Percentiles rank a stretch among this genome's conserved stretches.
These are phyloP conservation scores for Salicornia ramosissima DNA, from an alignment of 148 eudicot genomes.

Conservation along the genomic window DNA sequence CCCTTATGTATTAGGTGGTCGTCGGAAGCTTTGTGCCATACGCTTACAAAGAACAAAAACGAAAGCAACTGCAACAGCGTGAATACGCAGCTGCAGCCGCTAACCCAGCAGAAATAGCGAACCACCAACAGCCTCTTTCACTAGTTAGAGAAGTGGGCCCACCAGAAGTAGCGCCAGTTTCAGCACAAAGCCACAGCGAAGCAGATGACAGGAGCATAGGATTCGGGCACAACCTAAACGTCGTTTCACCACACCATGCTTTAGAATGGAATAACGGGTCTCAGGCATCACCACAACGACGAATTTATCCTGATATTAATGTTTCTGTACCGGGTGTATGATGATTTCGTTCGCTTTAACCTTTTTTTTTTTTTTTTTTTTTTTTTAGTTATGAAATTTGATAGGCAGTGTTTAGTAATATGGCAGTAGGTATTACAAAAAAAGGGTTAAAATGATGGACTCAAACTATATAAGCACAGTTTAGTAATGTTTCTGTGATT, in stretches of 20 bases:
- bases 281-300: slow-evolving; percentile 20
- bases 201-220: slow-evolving; percentile 34
- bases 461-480: not conserved
- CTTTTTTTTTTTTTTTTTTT: not conserved
- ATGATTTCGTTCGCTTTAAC: not conserved
- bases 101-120: slow-evolving; percentile 10
- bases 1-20: slow-evolving; percentile 40
- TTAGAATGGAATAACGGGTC: slow-evolving; percentile 29
- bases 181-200: slow-evolving; percentile 26
- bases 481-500: not conserved
- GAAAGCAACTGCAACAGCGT: slow-evolving; percentile 35
- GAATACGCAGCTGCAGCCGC: slow-evolving; percentile 26
- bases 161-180: slow-evolving; percentile 10
- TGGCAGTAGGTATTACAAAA: not conserved
- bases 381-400: not conserved
- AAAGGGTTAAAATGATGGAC: not conserved
- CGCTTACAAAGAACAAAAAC: slow-evolving; percentile 32
- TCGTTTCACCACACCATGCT: slow-evolving; percentile 30
- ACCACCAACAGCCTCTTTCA: slow-evolving; percentile 4
- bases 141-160: slow-evolving; percentile 7
- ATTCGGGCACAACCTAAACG: slow-evolving; percentile 35
- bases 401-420: not conserved
- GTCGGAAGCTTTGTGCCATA: slow-evolving; percentile 56
- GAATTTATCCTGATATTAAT: slow-evolving; percentile 33
- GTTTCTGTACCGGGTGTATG: slow-evolving; percentile 26